Evolutionary conservation across 208 protist species (phyloP).

Genomic region (Leishmania amazonensis): DNA sequence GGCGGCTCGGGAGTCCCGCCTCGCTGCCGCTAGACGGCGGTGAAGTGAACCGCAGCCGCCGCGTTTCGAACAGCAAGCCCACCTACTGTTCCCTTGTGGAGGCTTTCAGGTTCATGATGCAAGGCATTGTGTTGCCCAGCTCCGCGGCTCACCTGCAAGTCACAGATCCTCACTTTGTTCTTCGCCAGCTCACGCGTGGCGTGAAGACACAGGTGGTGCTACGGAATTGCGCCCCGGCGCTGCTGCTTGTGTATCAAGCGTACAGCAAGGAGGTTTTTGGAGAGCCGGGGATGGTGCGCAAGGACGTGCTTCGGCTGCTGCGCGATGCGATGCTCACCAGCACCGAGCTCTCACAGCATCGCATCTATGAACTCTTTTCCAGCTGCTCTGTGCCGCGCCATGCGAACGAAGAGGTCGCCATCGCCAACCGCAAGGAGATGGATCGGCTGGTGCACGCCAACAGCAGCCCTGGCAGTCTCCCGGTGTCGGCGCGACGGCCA

Average conservation of each 20-base stretch:
- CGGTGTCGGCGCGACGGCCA: constrained; percentile 27
- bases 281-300: constrained; percentile 60
- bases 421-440: constrained; percentile 50
- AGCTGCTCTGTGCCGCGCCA: constrained; percentile 64
- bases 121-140: constrained; percentile 22
- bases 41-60: not conserved
- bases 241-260: constrained; percentile 67
- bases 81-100: constrained; percentile 25
- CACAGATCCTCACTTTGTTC: constrained; percentile 21
- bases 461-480: not conserved
- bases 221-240: constrained; percentile 45
- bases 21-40: not conserved
- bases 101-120: constrained; percentile 29
- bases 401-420: constrained; percentile 50
- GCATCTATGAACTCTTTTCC: constrained; percentile 85
- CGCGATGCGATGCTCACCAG: constrained; percentile 89
- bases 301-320: constrained; percentile 75
- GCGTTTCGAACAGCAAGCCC: not conserved
- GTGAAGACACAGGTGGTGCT: constrained; percentile 61
- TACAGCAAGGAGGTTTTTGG: constrained; percentile 85
- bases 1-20: not conserved
- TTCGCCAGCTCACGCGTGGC: constrained; percentile 57
- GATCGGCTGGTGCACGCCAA: constrained; percentile 52
- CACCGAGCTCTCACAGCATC: constrained; percentile 84
- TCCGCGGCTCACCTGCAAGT: constrained; percentile 12